These are phyloP conservation scores for Aspergillus pseudoterreus DNA, from an alignment of 2,329 filamentous ascomycete species.

Conservation along the genomic window DNA sequence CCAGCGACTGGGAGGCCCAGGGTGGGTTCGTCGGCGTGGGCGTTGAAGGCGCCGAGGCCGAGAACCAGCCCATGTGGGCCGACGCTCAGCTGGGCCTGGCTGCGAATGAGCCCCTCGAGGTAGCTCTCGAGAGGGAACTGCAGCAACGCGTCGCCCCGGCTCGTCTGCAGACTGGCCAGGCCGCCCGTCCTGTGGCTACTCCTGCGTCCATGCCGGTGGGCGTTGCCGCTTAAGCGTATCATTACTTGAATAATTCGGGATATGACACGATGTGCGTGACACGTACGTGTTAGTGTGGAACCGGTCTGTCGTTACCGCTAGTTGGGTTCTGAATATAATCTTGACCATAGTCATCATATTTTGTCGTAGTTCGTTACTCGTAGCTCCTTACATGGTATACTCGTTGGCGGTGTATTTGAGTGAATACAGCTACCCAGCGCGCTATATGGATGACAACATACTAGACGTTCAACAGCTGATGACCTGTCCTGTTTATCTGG, in stretches of 20 bases:
- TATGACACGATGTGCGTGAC: background rate
- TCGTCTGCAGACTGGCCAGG: slow-evolving; percentile 22
- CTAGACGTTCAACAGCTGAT: too few relatives aligned
- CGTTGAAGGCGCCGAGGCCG: slow-evolving; percentile 57
- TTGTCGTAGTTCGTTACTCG: background rate
- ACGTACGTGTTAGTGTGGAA: slow-evolving; percentile 2
- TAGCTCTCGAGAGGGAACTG: slow-evolving; percentile 49
- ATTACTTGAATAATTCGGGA: background rate
- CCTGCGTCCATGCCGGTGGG: slow-evolving; percentile 21
- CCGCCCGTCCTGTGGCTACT: slow-evolving; percentile 18
- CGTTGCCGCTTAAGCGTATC: slow-evolving; percentile 24
- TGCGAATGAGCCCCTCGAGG: slow-evolving; percentile 56
- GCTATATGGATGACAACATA: too few relatives aligned
- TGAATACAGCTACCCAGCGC: too few relatives aligned
- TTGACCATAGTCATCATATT: background rate
- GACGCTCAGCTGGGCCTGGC: slow-evolving; percentile 76
- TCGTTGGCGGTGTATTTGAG: too few relatives aligned
- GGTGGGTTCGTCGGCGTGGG: slow-evolving; percentile 96
- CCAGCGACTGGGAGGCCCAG: slow-evolving; percentile 83
- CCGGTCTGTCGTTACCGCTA: slow-evolving; percentile 13
- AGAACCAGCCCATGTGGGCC: slow-evolving; percentile 79
- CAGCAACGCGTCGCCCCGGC: slow-evolving; percentile 14
- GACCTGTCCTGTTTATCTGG: too few relatives aligned
- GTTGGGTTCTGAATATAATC: slow-evolving; percentile 6
- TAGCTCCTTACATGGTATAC: too few relatives aligned